Base-by-base conservation (phyloP, 371 early-diverging fungal genomes). In the Fennellomyces sp. region DNA sequence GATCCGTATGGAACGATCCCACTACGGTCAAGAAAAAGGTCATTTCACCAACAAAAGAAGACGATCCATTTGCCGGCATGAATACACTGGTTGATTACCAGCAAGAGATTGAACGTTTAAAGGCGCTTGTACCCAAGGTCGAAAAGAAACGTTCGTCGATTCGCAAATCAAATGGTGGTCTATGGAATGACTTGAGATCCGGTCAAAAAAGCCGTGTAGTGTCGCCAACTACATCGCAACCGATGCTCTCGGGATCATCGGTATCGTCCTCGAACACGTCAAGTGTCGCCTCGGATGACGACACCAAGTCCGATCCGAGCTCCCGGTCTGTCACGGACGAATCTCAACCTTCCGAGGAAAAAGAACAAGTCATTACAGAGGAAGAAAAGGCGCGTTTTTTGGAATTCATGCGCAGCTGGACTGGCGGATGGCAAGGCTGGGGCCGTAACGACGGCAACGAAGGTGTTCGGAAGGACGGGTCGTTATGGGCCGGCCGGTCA, bases 41-140 rank as follows among this genome's bases (percentile, higher is more conserved):
- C 19, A 31, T 52, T 17, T 57, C 64, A 0, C 49, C 64, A 13
- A 30, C 38, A 10, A n/a, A 47, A 8, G 19, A 26, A 12, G 47
- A 45, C 15, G 75, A 78, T 56, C 79, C 79, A 15, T 78, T 78
- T 73, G 75, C 79, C 15, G 79, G 79, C 29, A 78, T 78, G 79
- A 78, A 78, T 8, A 59, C 73, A 0, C 66, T 63, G 28, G 65
- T 78, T 19, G 66, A 75, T 50, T 78, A 78, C 29, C 70, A 78
- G 47, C 64, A 65, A 30, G 79, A 78, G 56, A 78, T 78, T 25
- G 79, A 78, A 58, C 65, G 75, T 35, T 49, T 78, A 19, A 78
- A 78, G 45, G 69, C 74, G 36, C 45, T 80, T 25, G 76, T 80
- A 11, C 75, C 73, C 19, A 73, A 74, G 53, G 70, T 69, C 11